Percentiles rank a stretch among this genome's conserved stretches.
Conservation (phyloP, 1,284 basidiomycete genomes). For the Cryptococcus depauperatus region DNA sequence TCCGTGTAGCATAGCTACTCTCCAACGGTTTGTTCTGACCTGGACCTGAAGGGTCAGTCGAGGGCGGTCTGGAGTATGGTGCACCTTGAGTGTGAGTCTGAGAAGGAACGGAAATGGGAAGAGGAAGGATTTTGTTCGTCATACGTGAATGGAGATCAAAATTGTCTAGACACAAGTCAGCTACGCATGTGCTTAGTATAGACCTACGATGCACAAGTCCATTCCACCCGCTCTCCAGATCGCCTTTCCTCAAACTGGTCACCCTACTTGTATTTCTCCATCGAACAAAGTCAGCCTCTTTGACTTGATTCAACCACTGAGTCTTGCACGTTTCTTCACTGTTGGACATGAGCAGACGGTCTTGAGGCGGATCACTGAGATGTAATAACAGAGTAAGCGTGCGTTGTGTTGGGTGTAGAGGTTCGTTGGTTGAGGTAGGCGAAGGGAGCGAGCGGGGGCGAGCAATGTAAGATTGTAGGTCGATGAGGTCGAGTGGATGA, state of each 20-base stretch:
- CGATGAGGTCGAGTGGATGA: slow-evolving; percentile 87
- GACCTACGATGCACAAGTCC: slow-evolving; percentile 76
- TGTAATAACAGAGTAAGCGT: slow-evolving; percentile 67
- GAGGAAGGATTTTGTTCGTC: slow-evolving; percentile 65
- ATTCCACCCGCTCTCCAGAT: slow-evolving; percentile 91
- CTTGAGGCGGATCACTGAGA: slow-evolving; percentile 62
- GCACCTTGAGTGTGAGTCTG: no score
- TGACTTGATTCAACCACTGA: slow-evolving; percentile 85
- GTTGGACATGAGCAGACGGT: slow-evolving; percentile 71
- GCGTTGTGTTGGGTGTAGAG: slow-evolving; percentile 9
- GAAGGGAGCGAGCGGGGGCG: slow-evolving; percentile 16
- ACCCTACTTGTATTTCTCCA: slow-evolving; percentile 92
- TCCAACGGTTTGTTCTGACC: slow-evolving; percentile 43
- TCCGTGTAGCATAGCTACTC: slow-evolving; percentile 68
- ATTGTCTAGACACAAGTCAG: slow-evolving; percentile 57
- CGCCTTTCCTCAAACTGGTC: slow-evolving; percentile 73
- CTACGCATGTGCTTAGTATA: not conserved
- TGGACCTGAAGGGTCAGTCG: slow-evolving; percentile 56
- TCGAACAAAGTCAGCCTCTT: slow-evolving; percentile 88
- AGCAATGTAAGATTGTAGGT: slow-evolving; percentile 55
- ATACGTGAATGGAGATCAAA: slow-evolving; percentile 92
- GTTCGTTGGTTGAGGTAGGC: no score
- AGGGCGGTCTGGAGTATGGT: slow-evolving; percentile 57
- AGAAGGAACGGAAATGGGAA: slow-evolving; percentile 33
- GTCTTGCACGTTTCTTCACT: slow-evolving; percentile 74